Conservation (phyloP, 2,329 filamentous ascomycete genomes). For the Alternaria dauci region DNA sequence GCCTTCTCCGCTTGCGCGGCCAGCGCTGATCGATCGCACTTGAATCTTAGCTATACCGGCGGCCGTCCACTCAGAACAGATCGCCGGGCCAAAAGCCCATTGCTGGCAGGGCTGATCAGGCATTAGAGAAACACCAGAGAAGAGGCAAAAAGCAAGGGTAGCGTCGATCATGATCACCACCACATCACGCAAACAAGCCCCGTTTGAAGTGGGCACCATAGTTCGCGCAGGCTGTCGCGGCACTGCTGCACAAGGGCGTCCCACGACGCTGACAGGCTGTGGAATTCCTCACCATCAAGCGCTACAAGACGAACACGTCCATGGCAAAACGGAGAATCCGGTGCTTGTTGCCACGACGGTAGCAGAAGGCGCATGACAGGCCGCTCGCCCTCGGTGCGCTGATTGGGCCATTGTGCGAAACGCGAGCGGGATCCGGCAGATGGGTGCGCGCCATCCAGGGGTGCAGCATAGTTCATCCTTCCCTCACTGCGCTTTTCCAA, state of each 20-base stretch:
- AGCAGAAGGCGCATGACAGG: slow-evolving; percentile 19
- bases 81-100: slow-evolving; percentile 23
- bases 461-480: slow-evolving; percentile 29
- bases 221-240: slow-evolving; percentile 5
- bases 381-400: neutral
- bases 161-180: slow-evolving; percentile 40
- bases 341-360: slow-evolving; percentile 38
- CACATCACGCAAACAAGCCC: slow-evolving; percentile 22
- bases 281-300: slow-evolving; percentile 15
- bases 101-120: slow-evolving; percentile 48
- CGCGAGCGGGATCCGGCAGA: slow-evolving; percentile 36
- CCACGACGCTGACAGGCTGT: slow-evolving; percentile 7
- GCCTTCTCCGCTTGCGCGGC: slow-evolving; percentile 21
- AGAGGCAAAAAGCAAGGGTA: slow-evolving; percentile 38
- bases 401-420: slow-evolving; percentile 29
- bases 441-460: slow-evolving; percentile 31
- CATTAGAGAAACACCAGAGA: slow-evolving; percentile 43
- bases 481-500: slow-evolving; percentile 25
- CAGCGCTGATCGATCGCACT: slow-evolving; percentile 32
- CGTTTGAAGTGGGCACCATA: slow-evolving; percentile 29
- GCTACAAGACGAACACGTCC: slow-evolving; percentile 19
- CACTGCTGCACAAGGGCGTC: neutral
- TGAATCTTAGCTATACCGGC: slow-evolving; percentile 19
- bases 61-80: slow-evolving; percentile 33
- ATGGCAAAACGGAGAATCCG: slow-evolving; percentile 20